Base-by-base conservation (phyloP, 2,329 filamentous ascomycete genomes). In the Cordyceps fumosorosea region DNA sequence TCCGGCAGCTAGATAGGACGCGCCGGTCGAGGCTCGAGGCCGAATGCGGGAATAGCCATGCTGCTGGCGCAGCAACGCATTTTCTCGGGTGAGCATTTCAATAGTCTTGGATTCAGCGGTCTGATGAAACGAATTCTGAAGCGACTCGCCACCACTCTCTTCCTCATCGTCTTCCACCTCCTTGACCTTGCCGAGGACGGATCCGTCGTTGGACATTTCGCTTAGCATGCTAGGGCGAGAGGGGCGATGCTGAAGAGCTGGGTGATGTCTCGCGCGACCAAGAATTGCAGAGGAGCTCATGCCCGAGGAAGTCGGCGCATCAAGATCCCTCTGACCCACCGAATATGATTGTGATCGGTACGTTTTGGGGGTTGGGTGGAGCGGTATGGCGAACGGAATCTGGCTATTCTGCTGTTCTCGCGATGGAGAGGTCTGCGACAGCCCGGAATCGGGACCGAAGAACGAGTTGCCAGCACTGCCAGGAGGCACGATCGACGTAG, bases 321-420 rank as follows among this genome's bases (percentile, higher is more conserved):
- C 90, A 1, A 87, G 83, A 59, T 96, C 92, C 64, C 92, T 80
- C 72, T 97, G 93, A 5, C 93, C 93, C 54, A 96, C 93, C 0
- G 93, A 98, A 74, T 98, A 98, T 5, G 95, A 98, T 74, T 97
- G 91, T 6, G 95, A 99, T 50, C 95, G 88, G 69, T 96, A 95
- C 1, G 91, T 92, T 75, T 98, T 98, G 1, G 90, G 90, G 0
- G 91, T 95, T 0, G 93, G 92, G 65, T 96, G 90, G 22, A 96
- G 80, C 4, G 92, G 92, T 67, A 96, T 96, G 7, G 90, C 84
- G 69, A 96, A 96, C 1, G 91, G 90, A 60, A 96, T 89, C 65
- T 93, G 86, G 67, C 81, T 75, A 65, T 83, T 87, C 48, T 78
- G 78, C 40, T 73, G 81, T 67, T 83, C 83, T 70, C 80, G 80